phyloP scores from a whole-genome alignment of 768 basidiomycete genomes.

The Panaeolus cyanescens region DNA sequence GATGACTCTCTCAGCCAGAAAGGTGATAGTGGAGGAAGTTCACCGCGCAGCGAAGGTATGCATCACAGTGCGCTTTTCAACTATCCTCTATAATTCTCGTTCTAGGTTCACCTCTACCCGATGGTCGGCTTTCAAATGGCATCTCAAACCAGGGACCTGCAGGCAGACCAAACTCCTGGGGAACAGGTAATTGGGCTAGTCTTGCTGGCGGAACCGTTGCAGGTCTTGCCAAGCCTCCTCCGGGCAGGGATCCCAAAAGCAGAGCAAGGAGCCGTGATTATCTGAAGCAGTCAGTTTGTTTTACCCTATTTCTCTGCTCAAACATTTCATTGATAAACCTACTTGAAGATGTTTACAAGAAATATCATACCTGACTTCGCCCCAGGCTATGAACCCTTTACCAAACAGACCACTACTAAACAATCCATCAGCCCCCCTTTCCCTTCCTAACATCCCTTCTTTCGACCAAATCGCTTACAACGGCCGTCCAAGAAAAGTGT shows the following conservation, averaged over 20 bases:
- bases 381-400: conserved; percentile 96
- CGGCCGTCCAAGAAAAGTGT: conserved; percentile 77
- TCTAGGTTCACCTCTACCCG: conserved; percentile 75
- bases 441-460: conserved; percentile 70
- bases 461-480: conserved; percentile 78
- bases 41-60: conserved; percentile 83
- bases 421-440: conserved; percentile 62
- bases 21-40: conserved; percentile 79
- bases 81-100: conserved; percentile 5
- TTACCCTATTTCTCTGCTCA: neutral
- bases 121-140: conserved; percentile 67
- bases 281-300: conserved; percentile 81
- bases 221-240: conserved; percentile 68
- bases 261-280: conserved; percentile 94
- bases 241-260: conserved; percentile 92
- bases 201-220: conserved; percentile 45
- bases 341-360: conserved; percentile 87
- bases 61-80: conserved; percentile 11
- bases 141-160: conserved; percentile 42
- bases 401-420: conserved; percentile 81
- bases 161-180: conserved; percentile 60
- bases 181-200: conserved; percentile 49
- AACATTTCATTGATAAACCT: neutral
- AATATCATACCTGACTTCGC: conserved; percentile 95
- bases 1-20: conserved; percentile 76